Evolutionary conservation across 2,329 filamentous ascomycete genomes (phyloP), one percentile per base, ranked within the genome.

Genomic region (Orbilia brochopaga): DNA sequence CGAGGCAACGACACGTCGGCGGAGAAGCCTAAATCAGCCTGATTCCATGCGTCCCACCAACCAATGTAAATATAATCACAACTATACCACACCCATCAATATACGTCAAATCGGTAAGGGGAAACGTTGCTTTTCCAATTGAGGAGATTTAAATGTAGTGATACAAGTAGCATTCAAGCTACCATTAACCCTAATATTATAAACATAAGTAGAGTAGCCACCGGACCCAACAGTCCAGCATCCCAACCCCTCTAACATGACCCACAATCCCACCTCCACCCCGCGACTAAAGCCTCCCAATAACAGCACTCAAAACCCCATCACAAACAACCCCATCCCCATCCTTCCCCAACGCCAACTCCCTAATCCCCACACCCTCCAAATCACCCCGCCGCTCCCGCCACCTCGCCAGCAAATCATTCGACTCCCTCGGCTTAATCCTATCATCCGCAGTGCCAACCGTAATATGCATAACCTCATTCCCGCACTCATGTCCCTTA

Each of bases 371-470:
- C 15, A 40, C 51, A 6, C 15, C 67, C 42, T 48, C 67, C 24
- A 61, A 30, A 51, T 65, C 24, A 3, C 56, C 60, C 50, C 32
- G 35, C 50, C 51, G 19, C 15, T 50, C 67, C 24, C 50, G 32
- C 93, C 93, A 97, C 69, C 83, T 83, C 74, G 83, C 83, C 66
- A 99, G 79, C 77, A 99, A 76, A 69, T 91, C 88, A 78, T 99
- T 99, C 81, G 92, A 96, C 82, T 99, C 93, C 80, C 90, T 92
- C 0, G 94, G 93, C 81, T 97, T 97, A 77, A 97, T 86, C 6
- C 83, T 79, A 52, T 83, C 80, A 74, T 87, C 85, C 8, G 87
- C 86, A 0, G 94, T 99, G 19, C 94, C 94, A 6, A 97, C 83
- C 0, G 94, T 99, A 69, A 99, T 86, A 78, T 99, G 94, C 10